phyloP scores from a whole-genome alignment of 345 rosid species.

The Salix purpurea region DNA sequence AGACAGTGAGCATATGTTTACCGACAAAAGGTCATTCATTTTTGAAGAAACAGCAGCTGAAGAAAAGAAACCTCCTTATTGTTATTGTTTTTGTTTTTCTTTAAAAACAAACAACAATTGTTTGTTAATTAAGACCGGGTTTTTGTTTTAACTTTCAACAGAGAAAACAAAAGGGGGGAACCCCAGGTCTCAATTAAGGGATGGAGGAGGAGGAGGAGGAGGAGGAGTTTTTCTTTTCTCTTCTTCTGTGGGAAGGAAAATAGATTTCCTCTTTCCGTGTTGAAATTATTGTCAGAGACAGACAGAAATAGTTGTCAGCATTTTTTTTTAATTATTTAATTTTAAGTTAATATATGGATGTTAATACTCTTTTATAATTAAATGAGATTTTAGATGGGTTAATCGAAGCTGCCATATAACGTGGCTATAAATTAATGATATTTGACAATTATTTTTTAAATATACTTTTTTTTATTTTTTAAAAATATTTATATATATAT shows the following conservation, averaged over 20 bases:
- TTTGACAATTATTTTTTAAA: too few species aligned
- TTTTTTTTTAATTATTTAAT: too few species aligned
- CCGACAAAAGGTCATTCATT: conserved; percentile 87
- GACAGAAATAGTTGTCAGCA: background rate
- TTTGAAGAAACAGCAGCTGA: conserved; percentile 25
- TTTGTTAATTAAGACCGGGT: background rate
- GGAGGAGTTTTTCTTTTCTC: background rate
- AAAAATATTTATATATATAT: too few species aligned
- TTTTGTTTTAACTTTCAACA: background rate
- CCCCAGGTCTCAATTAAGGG: background rate
- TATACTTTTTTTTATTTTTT: too few species aligned
- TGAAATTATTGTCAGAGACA: background rate
- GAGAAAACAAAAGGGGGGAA: background rate
- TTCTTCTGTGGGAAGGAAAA: background rate
- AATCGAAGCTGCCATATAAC: too few species aligned
- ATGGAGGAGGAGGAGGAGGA: background rate
- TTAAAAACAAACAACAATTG: background rate
- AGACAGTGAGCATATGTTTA: conserved; percentile 19
- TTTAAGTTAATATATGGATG: too few species aligned
- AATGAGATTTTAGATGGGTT: too few species aligned
- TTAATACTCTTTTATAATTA: too few species aligned
- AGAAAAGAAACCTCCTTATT: background rate
- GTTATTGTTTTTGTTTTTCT: background rate
- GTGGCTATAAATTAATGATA: too few species aligned
- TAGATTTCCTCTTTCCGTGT: background rate